phyloP scores from a whole-genome alignment of 2,329 filamentous ascomycete species.

The Hypoxylon sp. region DNA sequence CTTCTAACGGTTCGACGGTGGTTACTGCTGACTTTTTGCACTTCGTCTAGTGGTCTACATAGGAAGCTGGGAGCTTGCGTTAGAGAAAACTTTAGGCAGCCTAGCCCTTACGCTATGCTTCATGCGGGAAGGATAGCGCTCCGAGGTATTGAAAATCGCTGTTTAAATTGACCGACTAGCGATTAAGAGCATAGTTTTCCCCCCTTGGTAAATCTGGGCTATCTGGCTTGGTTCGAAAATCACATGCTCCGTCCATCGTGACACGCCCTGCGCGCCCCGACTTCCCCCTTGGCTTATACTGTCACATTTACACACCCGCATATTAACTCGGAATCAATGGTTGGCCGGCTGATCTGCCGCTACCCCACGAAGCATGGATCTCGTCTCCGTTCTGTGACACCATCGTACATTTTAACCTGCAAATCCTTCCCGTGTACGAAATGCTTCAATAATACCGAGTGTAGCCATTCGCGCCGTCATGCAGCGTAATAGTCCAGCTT shows the following conservation, averaged over 20 bases:
- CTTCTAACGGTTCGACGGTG: not conserved
- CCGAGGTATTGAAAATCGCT: not conserved
- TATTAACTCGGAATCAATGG: conserved; percentile 16
- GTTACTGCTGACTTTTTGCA: conserved; percentile 35
- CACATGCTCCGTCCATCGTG: conserved; percentile 44
- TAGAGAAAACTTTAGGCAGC: conserved; percentile 13
- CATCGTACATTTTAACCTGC: conserved; percentile 36
- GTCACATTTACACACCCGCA: conserved; percentile 20
- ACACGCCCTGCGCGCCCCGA: conserved; percentile 2
- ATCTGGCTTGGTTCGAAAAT: conserved; percentile 32
- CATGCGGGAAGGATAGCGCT: conserved; percentile 10
- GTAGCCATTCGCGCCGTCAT: conserved; percentile 8
- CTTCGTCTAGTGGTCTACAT: conserved; percentile 16
- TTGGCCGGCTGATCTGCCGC: conserved; percentile 39
- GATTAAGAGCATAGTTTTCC: not conserved
- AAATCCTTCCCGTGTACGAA: conserved; percentile 25
- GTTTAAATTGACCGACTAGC: conserved; percentile 11
- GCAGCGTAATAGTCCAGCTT: conserved; percentile 6
- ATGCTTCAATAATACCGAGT: not conserved
- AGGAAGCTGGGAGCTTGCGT: conserved; percentile 9
- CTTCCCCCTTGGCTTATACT: not conserved
- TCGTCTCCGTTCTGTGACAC: conserved; percentile 34
- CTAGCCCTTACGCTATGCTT: conserved; percentile 16
- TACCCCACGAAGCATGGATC: conserved; percentile 29
- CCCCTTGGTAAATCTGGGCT: not conserved